phyloP scores from a whole-genome alignment of 371 early-diverging fungal genomes.

The Rhizomucor miehei region DNA sequence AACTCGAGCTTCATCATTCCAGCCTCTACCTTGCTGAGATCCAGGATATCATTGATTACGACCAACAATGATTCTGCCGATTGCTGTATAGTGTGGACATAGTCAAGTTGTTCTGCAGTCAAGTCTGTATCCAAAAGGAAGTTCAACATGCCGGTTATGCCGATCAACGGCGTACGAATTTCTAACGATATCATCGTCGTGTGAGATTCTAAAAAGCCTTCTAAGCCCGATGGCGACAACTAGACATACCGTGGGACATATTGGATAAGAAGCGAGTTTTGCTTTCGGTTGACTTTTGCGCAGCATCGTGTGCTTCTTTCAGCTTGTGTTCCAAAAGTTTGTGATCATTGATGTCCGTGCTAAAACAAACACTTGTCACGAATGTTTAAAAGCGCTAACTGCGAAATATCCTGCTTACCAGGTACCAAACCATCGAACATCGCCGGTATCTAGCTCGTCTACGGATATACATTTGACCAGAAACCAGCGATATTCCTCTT shows the following conservation, averaged over 20 bases:
- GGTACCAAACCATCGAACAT: constrained; percentile 65
- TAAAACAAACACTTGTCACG: constrained; percentile 1
- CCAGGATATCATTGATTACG: constrained; percentile 71
- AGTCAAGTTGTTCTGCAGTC: constrained; percentile 62
- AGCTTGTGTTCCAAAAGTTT: constrained; percentile 61
- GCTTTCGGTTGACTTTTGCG: constrained; percentile 67
- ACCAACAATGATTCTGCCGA: constrained; percentile 61
- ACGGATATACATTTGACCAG: constrained; percentile 64
- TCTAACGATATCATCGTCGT: constrained; percentile 21
- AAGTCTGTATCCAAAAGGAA: constrained; percentile 63
- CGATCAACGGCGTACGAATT: constrained; percentile 65
- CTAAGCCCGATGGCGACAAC: background rate
- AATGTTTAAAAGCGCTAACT: background rate
- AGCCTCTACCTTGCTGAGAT: constrained; percentile 68
- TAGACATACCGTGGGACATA: constrained; percentile 59
- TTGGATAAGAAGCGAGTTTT: constrained; percentile 67
- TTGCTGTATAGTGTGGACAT: constrained; percentile 64
- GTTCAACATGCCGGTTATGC: constrained; percentile 66
- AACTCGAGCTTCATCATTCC: constrained; percentile 71
- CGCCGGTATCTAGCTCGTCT: constrained; percentile 54
- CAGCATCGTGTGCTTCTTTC: constrained; percentile 68
- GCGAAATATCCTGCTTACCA: constrained; percentile 34
- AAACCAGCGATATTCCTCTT: constrained; percentile 61
- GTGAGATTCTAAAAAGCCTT: background rate
- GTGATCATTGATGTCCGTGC: constrained; percentile 67